phyloP scores from a whole-genome alignment of 306 rosid genomes.

The Begonia loranthoides region DNA sequence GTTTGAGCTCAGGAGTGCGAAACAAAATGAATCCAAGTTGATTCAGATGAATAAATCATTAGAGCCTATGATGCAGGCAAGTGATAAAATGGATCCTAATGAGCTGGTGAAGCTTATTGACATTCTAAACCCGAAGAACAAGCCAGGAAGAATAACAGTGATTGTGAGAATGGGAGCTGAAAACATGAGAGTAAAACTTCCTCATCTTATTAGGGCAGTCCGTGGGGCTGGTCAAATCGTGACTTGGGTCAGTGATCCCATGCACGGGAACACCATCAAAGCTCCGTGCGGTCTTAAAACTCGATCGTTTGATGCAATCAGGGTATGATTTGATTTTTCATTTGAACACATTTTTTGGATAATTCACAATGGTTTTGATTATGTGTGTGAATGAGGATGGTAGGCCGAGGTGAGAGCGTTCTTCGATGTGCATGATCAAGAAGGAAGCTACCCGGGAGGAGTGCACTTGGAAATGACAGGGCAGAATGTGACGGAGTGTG shows the following conservation, averaged over 20 bases:
- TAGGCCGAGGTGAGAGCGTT: conserved; percentile 28
- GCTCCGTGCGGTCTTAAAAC: conserved; percentile 36
- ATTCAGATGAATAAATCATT: neutral
- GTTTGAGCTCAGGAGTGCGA: neutral
- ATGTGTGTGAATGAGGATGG: neutral
- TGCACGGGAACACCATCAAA: conserved; percentile 33
- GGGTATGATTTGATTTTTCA: conserved; percentile 15
- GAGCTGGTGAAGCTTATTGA: conserved; percentile 27
- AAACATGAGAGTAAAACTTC: conserved; percentile 30
- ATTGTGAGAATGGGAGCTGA: conserved; percentile 36
- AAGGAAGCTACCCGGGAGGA: conserved; percentile 29
- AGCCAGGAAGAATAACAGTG: conserved; percentile 22
- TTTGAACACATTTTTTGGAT: neutral
- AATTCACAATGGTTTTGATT: neutral
- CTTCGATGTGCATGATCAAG: conserved; percentile 32
- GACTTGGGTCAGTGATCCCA: conserved; percentile 35
- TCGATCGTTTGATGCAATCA: conserved; percentile 25
- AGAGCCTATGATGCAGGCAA: conserved; percentile 21
- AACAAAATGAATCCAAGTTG: neutral
- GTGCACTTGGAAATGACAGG: conserved; percentile 34
- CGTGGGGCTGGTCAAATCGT: conserved; percentile 25
- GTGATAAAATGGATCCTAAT: conserved; percentile 33
- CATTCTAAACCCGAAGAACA: conserved; percentile 26
- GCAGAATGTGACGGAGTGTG: conserved; percentile 29
- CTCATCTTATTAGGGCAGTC: conserved; percentile 27